phyloP scores from a whole-genome alignment of 352 stramenopile genomes.

The Pythium insidiosum region DNA sequence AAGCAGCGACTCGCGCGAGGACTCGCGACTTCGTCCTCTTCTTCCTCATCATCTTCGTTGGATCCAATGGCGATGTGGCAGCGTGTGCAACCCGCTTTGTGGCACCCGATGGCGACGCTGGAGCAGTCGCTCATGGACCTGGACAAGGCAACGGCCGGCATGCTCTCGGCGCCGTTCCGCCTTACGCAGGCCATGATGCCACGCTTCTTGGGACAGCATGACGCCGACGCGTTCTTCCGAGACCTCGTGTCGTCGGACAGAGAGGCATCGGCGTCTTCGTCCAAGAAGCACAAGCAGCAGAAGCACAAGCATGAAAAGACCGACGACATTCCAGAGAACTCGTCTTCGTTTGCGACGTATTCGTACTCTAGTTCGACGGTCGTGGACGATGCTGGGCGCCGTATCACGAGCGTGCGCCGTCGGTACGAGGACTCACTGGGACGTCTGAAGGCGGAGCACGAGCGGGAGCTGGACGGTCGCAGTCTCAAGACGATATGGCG shows the following conservation, averaged over 20 bases:
- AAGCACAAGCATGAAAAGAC: slow-evolving; percentile 4
- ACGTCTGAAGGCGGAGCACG: slow-evolving; percentile 56
- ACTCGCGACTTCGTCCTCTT: slow-evolving; percentile 13
- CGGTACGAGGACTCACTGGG: slow-evolving; percentile 75
- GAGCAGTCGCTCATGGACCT: slow-evolving; percentile 69
- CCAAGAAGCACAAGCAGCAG: background rate
- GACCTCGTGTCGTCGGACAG: slow-evolving; percentile 24
- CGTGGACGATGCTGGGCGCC: slow-evolving; percentile 47
- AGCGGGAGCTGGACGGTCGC: slow-evolving; percentile 59
- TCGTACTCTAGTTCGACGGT: slow-evolving; percentile 58
- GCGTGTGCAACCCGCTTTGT: slow-evolving; percentile 32
- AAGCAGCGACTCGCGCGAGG: background rate
- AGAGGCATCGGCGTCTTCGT: slow-evolving; percentile 11
- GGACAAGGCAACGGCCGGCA: slow-evolving; percentile 23
- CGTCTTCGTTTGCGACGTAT: slow-evolving; percentile 52
- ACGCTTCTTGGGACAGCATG: slow-evolving; percentile 15
- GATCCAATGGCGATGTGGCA: no score
- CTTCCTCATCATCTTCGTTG: no score
- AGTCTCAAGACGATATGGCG: slow-evolving; percentile 50
- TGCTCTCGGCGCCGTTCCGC: slow-evolving; percentile 21
- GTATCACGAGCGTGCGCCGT: slow-evolving; percentile 37
- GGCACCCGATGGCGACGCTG: slow-evolving; percentile 38
- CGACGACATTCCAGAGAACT: background rate
- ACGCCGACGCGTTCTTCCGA: slow-evolving; percentile 47
- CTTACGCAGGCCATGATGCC: slow-evolving; percentile 12